Evolutionary conservation across 495 filamentous ascomycete species (phyloP).

Genomic region (Neurospora africana): DNA sequence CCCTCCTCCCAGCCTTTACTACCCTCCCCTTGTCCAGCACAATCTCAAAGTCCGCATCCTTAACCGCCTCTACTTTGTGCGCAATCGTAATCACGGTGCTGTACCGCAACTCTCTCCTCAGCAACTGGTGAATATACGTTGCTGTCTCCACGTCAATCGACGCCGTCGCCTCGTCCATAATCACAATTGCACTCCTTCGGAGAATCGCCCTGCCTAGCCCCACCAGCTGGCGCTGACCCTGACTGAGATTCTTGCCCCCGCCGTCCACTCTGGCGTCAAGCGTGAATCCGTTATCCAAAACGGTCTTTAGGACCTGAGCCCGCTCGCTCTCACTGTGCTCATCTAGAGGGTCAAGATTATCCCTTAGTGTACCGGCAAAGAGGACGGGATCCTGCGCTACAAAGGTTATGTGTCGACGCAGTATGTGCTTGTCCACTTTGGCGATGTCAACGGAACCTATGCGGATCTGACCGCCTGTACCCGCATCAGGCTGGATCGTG

Average conservation of each 20-base stretch:
- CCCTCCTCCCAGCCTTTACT: conserved; percentile 19
- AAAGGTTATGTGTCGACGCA: conserved; percentile 46
- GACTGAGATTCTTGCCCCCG: conserved; percentile 50
- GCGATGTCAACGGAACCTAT: conserved; percentile 45
- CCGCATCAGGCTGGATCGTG: conserved; percentile 33
- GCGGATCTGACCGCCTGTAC: conserved; percentile 42
- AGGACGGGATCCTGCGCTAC: conserved; percentile 54
- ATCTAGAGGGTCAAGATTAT: conserved; percentile 44
- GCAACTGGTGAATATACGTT: conserved; percentile 62
- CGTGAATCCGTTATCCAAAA: conserved; percentile 29
- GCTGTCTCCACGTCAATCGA: conserved; percentile 72
- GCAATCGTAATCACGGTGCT: conserved; percentile 85
- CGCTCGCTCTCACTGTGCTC: conserved; percentile 38
- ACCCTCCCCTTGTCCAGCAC: conserved; percentile 56
- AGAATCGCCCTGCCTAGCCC: conserved; percentile 49
- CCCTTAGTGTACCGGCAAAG: conserved; percentile 44
- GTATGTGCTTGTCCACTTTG: conserved; percentile 39
- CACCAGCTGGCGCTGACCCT: conserved; percentile 52
- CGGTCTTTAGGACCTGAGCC: conserved; percentile 31
- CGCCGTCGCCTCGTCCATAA: conserved; percentile 79
- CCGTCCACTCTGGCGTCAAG: conserved; percentile 39
- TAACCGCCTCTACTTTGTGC: conserved; percentile 72
- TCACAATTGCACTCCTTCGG: conserved; percentile 46
- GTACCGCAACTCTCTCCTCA: conserved; percentile 61
- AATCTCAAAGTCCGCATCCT: conserved; percentile 62